phyloP scores from a whole-genome alignment of 495 filamentous ascomycete species.

The Aspergillus diversus region DNA sequence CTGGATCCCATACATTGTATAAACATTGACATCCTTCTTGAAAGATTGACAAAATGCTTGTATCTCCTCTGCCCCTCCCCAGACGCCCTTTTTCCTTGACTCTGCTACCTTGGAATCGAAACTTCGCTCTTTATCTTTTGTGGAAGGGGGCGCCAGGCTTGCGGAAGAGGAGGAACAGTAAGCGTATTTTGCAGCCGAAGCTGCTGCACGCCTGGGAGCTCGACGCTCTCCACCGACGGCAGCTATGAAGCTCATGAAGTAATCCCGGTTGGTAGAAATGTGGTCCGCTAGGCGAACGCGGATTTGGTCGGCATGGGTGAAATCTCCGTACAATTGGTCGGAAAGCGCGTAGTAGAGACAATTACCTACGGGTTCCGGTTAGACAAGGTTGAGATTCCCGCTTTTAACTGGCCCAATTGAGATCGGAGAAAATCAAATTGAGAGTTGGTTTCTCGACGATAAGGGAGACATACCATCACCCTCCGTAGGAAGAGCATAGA shows the following conservation, averaged over 20 bases:
- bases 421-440: background rate
- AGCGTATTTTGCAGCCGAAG: constrained; percentile 40
- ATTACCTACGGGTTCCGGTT: constrained; percentile 54
- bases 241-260: constrained; percentile 70
- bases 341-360: constrained; percentile 79
- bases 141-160: constrained; percentile 42
- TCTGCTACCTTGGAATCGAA: constrained; percentile 64
- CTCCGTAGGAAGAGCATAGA: constrained; percentile 49
- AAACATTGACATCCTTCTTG: constrained; percentile 67
- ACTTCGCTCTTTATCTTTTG: constrained; percentile 61
- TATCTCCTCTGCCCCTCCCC: constrained; percentile 75
- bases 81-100: constrained; percentile 66
- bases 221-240: constrained; percentile 63
- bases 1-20: constrained; percentile 52
- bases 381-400: constrained; percentile 28
- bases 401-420: background rate
- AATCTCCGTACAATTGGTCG: constrained; percentile 72
- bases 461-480: constrained; percentile 44
- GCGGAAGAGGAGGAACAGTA: constrained; percentile 41
- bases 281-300: constrained; percentile 63
- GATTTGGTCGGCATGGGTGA: constrained; percentile 59
- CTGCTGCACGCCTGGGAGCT: constrained; percentile 63
- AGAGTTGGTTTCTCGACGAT: constrained; percentile 2
- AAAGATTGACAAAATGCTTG: constrained; percentile 67
- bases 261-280: constrained; percentile 61